Evolutionary conservation across 1,284 basidiomycete genomes (phyloP).

Genomic region (Lignosus rhinocerotis): DNA sequence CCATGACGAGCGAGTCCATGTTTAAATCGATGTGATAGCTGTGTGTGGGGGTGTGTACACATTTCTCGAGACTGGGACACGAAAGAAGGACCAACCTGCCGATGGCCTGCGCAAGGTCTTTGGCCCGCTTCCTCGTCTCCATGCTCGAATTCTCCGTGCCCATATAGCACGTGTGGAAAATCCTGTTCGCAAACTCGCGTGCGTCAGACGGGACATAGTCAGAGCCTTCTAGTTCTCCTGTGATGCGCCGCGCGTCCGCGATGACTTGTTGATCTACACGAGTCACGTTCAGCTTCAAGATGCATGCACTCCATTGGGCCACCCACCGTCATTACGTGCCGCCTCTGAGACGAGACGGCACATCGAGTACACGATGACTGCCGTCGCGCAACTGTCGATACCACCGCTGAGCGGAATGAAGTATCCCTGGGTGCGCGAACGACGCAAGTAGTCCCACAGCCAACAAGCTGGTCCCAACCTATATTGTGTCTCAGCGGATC

Average conservation of each 20-base stretch:
- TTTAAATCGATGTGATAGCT: constrained; percentile 96
- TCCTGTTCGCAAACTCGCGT: constrained; percentile 80
- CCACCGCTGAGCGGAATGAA: constrained; percentile 98
- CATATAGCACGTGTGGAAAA: constrained; percentile 99
- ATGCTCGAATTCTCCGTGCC: constrained; percentile 93
- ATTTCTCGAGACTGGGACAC: not conserved
- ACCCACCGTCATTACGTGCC: constrained; percentile 66
- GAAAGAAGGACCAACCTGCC: constrained; percentile 63
- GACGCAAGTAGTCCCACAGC: constrained; percentile 98
- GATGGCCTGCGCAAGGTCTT: constrained; percentile 84
- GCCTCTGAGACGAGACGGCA: constrained; percentile 86
- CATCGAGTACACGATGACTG: constrained; percentile 96
- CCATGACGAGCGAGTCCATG: constrained; percentile 91
- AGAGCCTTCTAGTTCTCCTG: constrained; percentile 80
- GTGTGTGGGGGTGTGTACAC: not conserved
- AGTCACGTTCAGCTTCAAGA: not conserved
- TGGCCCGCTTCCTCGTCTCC: constrained; percentile 88
- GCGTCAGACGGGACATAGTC: constrained; percentile 84
- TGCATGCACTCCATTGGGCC: not conserved
- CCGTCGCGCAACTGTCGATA: constrained; percentile 96
- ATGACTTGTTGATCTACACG: constrained; percentile 82
- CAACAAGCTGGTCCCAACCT: constrained; percentile 97
- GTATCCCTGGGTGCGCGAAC: constrained; percentile 93
- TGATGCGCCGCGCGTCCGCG: constrained; percentile 86
- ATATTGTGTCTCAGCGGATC: constrained; percentile 9